Base-by-base conservation (phyloP, 2,329 filamentous ascomycete genomes). In the Escovopsis sp. region DNA sequence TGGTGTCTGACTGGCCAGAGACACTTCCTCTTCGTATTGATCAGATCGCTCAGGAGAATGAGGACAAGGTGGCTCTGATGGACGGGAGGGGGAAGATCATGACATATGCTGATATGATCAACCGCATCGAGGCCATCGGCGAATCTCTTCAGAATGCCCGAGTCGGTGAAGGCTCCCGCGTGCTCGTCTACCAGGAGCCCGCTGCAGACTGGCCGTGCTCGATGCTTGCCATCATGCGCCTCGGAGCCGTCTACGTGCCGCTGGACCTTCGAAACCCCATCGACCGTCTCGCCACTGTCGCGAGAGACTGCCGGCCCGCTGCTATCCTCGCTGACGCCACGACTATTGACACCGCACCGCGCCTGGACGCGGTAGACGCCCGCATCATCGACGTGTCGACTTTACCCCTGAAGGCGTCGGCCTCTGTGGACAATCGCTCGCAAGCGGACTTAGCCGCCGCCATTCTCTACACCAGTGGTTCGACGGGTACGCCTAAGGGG, bases 121-220 rank as follows among this genome's bases (percentile, higher is more conserved):
- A 41, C 20, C 57, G 57, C 2, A 52, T 61, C 10, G 42, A 63
- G 8, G 43, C 44, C 6, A 65, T 70, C 34, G 43, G 45, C 3
- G 38, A 43, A 15, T 53, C 58, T 2, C 37, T 47, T 29, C 33
- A 39, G 35, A 39, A 41, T 1, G 5, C 20, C 1, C 57, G 53
- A 6, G 33, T 45, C 13, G 31, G 38, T 11, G 13, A 12, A 11
- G 43, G 42, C 0, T 50, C 50, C 9, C 40, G 42, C 1, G 57
- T 72, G 2, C 58, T 49, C 1, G 63, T 72, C 2, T 62, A 66
- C 39, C 59, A 63, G 32, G 39, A 64, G 4, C 55, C 68, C 0
- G 46, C 52, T 0, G 32, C 50, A 0, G 58, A 67, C 33, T 62
- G 51, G 51, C 45, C 64, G 5, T 56, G 46, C 39, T 62, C 60